Percentiles rank a stretch among this genome's conserved stretches.
phyloP scores from a whole-genome alignment of 345 rosid genomes.

The Aquilaria yunnanensis region DNA sequence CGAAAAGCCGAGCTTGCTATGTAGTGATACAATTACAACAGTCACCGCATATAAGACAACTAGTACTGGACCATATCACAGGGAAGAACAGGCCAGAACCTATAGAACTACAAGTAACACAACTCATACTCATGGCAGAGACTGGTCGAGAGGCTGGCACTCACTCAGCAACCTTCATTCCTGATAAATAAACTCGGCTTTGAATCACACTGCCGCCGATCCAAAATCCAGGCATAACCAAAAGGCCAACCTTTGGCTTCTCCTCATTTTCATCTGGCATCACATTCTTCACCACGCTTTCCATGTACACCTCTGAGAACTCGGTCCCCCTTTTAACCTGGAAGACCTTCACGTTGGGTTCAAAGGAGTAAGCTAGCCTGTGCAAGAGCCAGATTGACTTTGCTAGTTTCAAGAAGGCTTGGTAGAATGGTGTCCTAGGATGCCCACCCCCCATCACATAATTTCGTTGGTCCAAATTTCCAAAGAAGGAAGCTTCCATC shows the following conservation, averaged over 20 bases:
- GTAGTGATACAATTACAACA: slow-evolving; percentile 5
- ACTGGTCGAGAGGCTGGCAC: not conserved
- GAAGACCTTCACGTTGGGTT: slow-evolving; percentile 56
- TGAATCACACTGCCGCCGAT: slow-evolving; percentile 66
- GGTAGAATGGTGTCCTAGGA: slow-evolving; percentile 76
- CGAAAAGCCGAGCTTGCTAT: slow-evolving; percentile 14
- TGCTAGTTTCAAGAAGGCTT: slow-evolving; percentile 68
- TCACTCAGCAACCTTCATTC: slow-evolving; percentile 61
- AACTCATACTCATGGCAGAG: no score
- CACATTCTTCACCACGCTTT: slow-evolving; percentile 61
- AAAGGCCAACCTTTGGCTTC: slow-evolving; percentile 58
- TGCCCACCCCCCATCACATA: slow-evolving; percentile 68
- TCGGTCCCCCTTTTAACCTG: slow-evolving; percentile 66
- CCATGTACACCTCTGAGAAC: slow-evolving; percentile 77
- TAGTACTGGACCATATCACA: not conserved
- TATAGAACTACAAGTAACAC: no score
- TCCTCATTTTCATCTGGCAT: slow-evolving; percentile 43
- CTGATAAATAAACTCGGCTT: slow-evolving; percentile 73
- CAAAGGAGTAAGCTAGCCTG: slow-evolving; percentile 67
- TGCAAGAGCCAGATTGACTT: slow-evolving; percentile 78
- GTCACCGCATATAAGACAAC: slow-evolving; percentile 15
- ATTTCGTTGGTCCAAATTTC: slow-evolving; percentile 68
- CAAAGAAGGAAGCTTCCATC: slow-evolving; percentile 90
- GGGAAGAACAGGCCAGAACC: not conserved
- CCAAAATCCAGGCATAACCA: slow-evolving; percentile 90